These are phyloP conservation scores for Raddia guianensis DNA, from an alignment of 176 grass and related monocot genomes.

Conservation along the genomic window DNA sequence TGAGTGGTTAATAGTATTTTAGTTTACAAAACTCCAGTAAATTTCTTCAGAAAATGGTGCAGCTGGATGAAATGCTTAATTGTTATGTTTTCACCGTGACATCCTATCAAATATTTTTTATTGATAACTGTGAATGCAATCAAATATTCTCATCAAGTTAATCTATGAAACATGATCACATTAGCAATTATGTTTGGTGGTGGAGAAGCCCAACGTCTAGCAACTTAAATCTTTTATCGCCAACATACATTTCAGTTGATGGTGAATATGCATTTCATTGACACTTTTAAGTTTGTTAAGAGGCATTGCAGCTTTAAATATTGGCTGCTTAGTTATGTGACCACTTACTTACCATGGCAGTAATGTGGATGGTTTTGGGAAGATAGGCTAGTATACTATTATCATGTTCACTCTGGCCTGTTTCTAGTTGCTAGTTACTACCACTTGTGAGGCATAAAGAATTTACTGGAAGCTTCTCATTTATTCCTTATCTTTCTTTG, in stretches of 20 bases:
- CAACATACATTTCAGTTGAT: background rate
- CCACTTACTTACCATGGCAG: background rate
- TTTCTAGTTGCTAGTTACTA: background rate
- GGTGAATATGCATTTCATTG: conserved; percentile 5
- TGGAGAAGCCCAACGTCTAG: background rate
- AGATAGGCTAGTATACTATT: conserved; percentile 12
- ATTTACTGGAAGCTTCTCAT: background rate
- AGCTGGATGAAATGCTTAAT: background rate
- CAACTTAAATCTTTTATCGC: conserved; percentile 7
- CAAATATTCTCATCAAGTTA: conserved; percentile 11
- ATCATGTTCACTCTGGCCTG: conserved; percentile 17
- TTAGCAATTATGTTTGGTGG: background rate
- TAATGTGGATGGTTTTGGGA: conserved; percentile 9
- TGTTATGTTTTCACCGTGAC: background rate
- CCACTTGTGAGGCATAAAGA: conserved; percentile 16
- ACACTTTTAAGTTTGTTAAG: background rate
- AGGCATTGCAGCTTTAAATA: background rate
- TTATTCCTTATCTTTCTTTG: conserved; percentile 20
- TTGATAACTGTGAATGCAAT: background rate
- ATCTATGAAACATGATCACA: background rate
- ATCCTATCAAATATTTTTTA: background rate
- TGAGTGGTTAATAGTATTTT: background rate
- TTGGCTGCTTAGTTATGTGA: conserved; percentile 21
- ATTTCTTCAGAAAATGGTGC: background rate
- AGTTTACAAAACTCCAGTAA: background rate